A percentile compares a stretch with the other conserved stretches of the same genome.
phyloP scores from a whole-genome alignment of 2,329 filamentous ascomycete genomes.

The Paradendryphiella salina region DNA sequence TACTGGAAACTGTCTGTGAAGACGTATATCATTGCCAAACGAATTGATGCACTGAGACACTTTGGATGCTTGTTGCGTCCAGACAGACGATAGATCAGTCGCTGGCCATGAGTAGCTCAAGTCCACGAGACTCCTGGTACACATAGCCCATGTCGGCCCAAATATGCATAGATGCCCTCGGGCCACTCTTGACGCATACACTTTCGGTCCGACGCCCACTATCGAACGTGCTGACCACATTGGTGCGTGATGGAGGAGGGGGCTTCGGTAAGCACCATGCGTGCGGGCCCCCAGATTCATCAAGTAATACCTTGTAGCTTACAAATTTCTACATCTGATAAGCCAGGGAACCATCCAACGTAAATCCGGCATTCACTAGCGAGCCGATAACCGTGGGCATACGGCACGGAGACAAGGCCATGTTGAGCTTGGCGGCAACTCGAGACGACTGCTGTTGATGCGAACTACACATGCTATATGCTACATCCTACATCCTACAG shows the following conservation, averaged over 20 bases:
- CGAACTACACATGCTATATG: neutral
- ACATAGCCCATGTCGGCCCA: constrained; percentile 5
- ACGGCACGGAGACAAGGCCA: neutral
- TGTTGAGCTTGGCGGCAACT: neutral
- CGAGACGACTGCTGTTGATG: neutral
- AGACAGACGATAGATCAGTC: neutral
- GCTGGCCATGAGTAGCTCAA: constrained; percentile 4
- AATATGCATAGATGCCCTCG: neutral
- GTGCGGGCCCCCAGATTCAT: neutral
- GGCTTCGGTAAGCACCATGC: neutral
- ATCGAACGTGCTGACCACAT: no score
- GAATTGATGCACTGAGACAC: constrained; percentile 22
- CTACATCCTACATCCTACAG: neutral
- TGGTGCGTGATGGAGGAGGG: neutral
- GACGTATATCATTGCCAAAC: constrained; percentile 17
- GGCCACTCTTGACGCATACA: neutral
- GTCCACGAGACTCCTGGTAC: constrained; percentile 23
- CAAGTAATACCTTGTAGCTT: neutral
- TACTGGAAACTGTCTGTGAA: constrained; percentile 7
- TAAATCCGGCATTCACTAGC: neutral
- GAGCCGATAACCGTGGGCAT: neutral
- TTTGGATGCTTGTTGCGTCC: constrained; percentile 23
- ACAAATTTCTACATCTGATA: neutral
- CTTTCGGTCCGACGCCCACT: neutral
- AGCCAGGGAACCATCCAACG: neutral